Conservation (phyloP, 257 asterid species). For the Henckelia pumila region DNA sequence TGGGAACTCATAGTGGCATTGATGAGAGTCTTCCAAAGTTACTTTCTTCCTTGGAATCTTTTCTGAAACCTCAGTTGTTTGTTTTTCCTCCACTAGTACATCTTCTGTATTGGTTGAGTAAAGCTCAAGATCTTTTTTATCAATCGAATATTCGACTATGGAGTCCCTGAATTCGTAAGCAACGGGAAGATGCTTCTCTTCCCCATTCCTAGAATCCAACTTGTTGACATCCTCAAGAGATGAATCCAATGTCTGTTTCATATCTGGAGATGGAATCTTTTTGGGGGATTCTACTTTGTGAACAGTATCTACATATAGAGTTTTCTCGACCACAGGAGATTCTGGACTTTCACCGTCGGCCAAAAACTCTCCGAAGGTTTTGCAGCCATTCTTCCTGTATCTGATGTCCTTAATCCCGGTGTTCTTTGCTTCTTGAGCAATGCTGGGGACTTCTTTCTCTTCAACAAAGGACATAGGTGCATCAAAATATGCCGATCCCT, state of each 20-base stretch:
- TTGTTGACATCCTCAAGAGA: slow-evolving; percentile 25
- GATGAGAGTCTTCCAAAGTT: slow-evolving; percentile 18
- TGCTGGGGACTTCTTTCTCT: slow-evolving; percentile 22
- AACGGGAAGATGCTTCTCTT: slow-evolving; percentile 19
- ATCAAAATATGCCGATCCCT: slow-evolving; percentile 21
- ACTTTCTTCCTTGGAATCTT: slow-evolving; percentile 24
- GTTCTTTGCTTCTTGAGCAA: slow-evolving; percentile 23
- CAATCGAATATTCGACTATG: slow-evolving; percentile 15
- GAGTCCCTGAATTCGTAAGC: slow-evolving; percentile 29
- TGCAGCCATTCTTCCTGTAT: slow-evolving; percentile 9
- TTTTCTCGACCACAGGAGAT: slow-evolving; percentile 27
- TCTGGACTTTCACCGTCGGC: background rate
- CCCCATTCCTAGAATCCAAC: slow-evolving; percentile 25
- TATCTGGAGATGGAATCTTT: slow-evolving; percentile 6
- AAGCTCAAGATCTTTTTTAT: slow-evolving; percentile 20
- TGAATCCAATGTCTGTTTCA: slow-evolving; percentile 22
- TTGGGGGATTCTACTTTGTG: slow-evolving; percentile 19
- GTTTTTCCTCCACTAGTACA: slow-evolving; percentile 23
- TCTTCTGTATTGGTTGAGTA: slow-evolving; percentile 17
- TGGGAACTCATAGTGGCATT: slow-evolving; percentile 36
- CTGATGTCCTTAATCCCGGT: slow-evolving; percentile 12
- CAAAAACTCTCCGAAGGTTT: slow-evolving; percentile 29
- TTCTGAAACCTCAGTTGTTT: slow-evolving; percentile 21
- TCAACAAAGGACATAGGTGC: slow-evolving; percentile 24
- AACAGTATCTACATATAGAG: slow-evolving; percentile 17